Conservation (phyloP, 352 stramenopile species). For the Pythium rishiriense region DNA sequence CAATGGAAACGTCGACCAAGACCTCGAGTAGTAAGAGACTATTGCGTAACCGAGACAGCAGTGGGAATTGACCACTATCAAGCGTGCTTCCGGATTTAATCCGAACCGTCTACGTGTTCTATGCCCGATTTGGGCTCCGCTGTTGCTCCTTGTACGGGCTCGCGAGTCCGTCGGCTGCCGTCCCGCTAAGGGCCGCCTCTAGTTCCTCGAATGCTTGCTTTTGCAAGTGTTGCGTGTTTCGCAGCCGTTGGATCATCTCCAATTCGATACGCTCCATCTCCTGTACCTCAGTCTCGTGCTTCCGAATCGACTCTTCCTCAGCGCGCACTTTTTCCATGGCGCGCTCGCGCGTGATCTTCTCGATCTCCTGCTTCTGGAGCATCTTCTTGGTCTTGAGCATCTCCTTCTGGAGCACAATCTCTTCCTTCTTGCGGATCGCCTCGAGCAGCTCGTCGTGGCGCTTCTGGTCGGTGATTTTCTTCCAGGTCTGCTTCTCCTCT, state of each 20-base stretch:
- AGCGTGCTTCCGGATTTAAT: too few species aligned
- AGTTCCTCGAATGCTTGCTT: constrained; percentile 86
- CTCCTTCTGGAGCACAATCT: constrained; percentile 69
- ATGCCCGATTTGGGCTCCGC: constrained; percentile 22
- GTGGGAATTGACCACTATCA: too few species aligned
- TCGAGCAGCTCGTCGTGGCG: constrained; percentile 66
- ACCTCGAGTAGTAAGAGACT: too few species aligned
- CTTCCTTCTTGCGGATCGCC: constrained; percentile 68
- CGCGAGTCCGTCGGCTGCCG: constrained; percentile 15
- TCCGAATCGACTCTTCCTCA: constrained; percentile 63
- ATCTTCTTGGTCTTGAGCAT: constrained; percentile 66
- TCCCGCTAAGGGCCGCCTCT: constrained; percentile 66
- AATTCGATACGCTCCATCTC: constrained; percentile 83
- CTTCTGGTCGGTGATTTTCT: constrained; percentile 62
- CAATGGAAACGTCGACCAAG: too few species aligned
- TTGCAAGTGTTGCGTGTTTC: constrained; percentile 84
- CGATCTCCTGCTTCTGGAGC: constrained; percentile 65
- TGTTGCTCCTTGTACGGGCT: constrained; percentile 34
- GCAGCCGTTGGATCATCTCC: constrained; percentile 78
- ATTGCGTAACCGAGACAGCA: too few species aligned
- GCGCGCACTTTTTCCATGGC: constrained; percentile 56
- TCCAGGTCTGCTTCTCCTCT: constrained; percentile 83
- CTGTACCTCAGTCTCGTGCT: constrained; percentile 67
- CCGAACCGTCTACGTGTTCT: too few species aligned
- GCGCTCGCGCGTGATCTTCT: constrained; percentile 69